Conservation (phyloP, 805 yeast species). For the Myxozyma neotropica region DNA sequence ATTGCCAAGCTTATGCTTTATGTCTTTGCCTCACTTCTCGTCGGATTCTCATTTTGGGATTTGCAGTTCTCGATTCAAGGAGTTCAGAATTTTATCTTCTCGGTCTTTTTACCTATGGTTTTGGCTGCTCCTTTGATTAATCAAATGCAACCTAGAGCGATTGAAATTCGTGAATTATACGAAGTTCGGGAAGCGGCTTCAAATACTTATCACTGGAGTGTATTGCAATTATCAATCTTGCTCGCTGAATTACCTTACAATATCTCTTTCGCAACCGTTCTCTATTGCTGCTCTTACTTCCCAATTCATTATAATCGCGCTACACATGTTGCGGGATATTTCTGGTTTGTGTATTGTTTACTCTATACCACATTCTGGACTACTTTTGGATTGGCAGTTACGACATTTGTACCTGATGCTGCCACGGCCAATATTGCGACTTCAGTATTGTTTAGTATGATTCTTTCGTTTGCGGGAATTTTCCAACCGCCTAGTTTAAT, state of each 20-base stretch:
- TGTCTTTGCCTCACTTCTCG: slow-evolving; percentile 58
- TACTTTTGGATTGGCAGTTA: slow-evolving; percentile 56
- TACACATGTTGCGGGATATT: slow-evolving; percentile 46
- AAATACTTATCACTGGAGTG: slow-evolving; percentile 73
- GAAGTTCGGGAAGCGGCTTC: slow-evolving; percentile 73
- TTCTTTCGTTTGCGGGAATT: slow-evolving; percentile 70
- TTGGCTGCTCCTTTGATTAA: slow-evolving; percentile 60
- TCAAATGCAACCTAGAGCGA: slow-evolving; percentile 64
- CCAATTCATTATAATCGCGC: slow-evolving; percentile 52
- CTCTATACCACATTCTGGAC: slow-evolving; percentile 55
- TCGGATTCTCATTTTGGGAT: slow-evolving; percentile 72
- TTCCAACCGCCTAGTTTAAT: slow-evolving; percentile 57
- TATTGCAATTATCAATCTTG: slow-evolving; percentile 56
- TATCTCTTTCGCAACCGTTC: slow-evolving; percentile 52
- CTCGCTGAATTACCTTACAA: slow-evolving; percentile 65
- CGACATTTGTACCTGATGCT: slow-evolving; percentile 65
- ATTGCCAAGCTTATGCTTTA: slow-evolving; percentile 59
- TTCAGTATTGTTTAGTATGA: slow-evolving; percentile 58
- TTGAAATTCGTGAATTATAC: slow-evolving; percentile 59
- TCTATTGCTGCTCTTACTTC: slow-evolving; percentile 57
- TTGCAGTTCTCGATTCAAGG: slow-evolving; percentile 56
- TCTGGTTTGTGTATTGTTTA: slow-evolving; percentile 54
- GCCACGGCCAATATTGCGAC: slow-evolving; percentile 66
- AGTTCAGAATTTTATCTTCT: slow-evolving; percentile 61
- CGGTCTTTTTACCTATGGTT: slow-evolving; percentile 59